Conservation (phyloP, 257 asterid genomes). For the Gynochthodes officinalis region DNA sequence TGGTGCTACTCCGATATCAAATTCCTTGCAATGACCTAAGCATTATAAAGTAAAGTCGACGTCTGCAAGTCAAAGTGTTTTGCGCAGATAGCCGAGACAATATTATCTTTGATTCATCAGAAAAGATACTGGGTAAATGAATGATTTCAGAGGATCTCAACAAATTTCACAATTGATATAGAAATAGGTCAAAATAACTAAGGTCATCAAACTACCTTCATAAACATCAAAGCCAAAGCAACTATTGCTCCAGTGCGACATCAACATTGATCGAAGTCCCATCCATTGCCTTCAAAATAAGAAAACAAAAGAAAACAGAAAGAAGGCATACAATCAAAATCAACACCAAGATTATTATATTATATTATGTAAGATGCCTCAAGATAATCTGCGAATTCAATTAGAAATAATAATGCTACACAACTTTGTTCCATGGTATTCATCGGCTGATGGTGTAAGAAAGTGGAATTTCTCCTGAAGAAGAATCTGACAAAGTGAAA, state of each 20-base stretch:
- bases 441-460: constrained; percentile 52
- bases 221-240: constrained; percentile 79
- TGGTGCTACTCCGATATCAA: constrained; percentile 72
- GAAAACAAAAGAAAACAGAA: constrained; percentile 10
- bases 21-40: constrained; percentile 90
- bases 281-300: constrained; percentile 54
- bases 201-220: constrained; percentile 59
- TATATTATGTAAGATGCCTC: background rate
- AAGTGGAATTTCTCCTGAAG: constrained; percentile 55
- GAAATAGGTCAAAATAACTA: background rate
- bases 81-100: constrained; percentile 75
- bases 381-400: background rate
- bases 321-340: constrained; percentile 7
- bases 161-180: constrained; percentile 7
- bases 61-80: constrained; percentile 75
- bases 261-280: constrained; percentile 71
- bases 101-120: constrained; percentile 90
- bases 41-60: constrained; percentile 93
- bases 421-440: constrained; percentile 76
- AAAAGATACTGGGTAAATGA: constrained; percentile 1
- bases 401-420: constrained; percentile 14
- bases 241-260: constrained; percentile 89
- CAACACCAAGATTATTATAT: constrained; percentile 4
- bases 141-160: constrained; percentile 11
- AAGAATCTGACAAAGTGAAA: constrained; percentile 20